Conservation (phyloP, 176 grass and related monocot genomes). For the Oryza australiensis region DNA sequence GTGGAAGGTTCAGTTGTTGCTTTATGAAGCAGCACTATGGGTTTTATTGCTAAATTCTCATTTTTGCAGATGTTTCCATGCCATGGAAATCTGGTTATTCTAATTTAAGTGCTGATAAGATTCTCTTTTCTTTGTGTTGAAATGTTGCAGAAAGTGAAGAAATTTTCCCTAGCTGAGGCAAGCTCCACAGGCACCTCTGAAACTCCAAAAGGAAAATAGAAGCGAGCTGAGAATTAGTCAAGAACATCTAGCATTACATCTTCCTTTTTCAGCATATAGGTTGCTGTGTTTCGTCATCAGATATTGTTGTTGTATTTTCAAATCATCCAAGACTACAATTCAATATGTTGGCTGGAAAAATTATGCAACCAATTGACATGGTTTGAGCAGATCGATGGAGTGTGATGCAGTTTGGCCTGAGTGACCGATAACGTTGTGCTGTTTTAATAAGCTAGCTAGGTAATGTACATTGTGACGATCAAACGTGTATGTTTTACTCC, state of each 20-base stretch:
- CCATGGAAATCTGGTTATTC: not conserved
- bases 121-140: slow-evolving; percentile 22
- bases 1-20: not conserved
- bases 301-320: not conserved
- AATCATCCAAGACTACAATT: not conserved
- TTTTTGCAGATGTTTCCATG: not conserved
- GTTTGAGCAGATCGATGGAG: not conserved
- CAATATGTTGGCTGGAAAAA: not conserved
- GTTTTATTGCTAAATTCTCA: not conserved
- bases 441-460: not conserved
- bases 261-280: not conserved
- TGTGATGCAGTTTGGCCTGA: not conserved
- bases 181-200: slow-evolving; percentile 32
- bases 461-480: not conserved
- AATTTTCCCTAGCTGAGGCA: slow-evolving; percentile 65
- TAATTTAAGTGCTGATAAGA: not conserved
- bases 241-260: not conserved
- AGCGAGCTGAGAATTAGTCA: slow-evolving; percentile 5
- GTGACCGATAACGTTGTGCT: not conserved
- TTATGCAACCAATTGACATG: not conserved
- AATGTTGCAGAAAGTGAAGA: slow-evolving; percentile 69
- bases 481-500: not conserved
- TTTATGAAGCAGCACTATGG: not conserved
- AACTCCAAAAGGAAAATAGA: slow-evolving; percentile 44
- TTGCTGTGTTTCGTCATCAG: not conserved